These are phyloP conservation scores for Aegle marmelos DNA, from an alignment of 345 rosid genomes.

Conservation along the genomic window DNA sequence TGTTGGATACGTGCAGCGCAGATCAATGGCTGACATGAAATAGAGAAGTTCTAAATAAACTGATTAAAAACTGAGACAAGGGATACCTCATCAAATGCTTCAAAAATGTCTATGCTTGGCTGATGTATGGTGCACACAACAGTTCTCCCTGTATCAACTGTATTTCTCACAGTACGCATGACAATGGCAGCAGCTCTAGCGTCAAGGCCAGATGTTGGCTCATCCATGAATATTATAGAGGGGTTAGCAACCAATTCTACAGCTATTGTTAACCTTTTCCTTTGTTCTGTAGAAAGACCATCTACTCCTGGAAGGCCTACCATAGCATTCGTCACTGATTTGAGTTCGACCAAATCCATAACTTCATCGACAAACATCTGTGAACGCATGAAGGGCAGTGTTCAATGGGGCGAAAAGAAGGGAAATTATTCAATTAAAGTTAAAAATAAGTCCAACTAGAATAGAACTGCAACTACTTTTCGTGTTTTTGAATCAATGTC, in stretches of 20 bases:
- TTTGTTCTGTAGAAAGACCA: neutral
- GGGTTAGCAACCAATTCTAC: constrained; percentile 1
- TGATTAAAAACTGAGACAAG: neutral
- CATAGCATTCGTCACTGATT: neutral
- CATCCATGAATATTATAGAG: constrained; percentile 84
- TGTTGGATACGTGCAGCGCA: neutral
- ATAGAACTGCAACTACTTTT: constrained; percentile 15
- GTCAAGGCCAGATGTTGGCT: constrained; percentile 94
- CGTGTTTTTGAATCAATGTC: constrained; percentile 29
- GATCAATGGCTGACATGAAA: neutral
- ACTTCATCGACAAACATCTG: constrained; percentile 2
- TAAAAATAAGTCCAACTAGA: neutral
- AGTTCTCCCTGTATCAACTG: constrained; percentile 93
- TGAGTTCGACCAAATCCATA: neutral
- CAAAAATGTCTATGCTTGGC: constrained; percentile 91
- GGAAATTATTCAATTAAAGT: no score
- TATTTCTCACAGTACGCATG: constrained; percentile 91
- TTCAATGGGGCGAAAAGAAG: neutral
- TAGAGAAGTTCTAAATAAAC: neutral
- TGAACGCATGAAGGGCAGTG: neutral
- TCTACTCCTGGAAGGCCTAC: neutral
- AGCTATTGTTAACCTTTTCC: neutral
- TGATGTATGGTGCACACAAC: constrained; percentile 96
- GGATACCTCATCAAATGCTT: constrained; percentile 82
- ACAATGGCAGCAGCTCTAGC: constrained; percentile 97